These are phyloP conservation scores for Alternaria solani DNA, from an alignment of 2,329 filamentous ascomycete species.

Conservation along the genomic window DNA sequence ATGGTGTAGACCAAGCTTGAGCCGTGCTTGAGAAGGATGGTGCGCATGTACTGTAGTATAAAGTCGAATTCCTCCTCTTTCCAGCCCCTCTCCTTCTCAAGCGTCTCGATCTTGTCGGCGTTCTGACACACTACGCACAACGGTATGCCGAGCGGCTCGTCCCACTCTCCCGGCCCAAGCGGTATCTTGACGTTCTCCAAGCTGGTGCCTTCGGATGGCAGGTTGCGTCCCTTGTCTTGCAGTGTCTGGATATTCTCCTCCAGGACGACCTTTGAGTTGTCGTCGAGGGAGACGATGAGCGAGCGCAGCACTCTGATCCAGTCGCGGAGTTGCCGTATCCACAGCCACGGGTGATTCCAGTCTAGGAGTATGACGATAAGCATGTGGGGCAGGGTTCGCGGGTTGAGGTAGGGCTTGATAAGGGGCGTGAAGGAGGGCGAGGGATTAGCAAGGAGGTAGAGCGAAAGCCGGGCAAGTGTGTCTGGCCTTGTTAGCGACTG, in stretches of 20 bases:
- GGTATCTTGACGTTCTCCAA: conserved; percentile 66
- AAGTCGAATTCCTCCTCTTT: conserved; percentile 97
- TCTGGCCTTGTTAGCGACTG: conserved; percentile 61
- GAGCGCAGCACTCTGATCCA: conserved; percentile 87
- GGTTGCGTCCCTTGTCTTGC: conserved; percentile 64
- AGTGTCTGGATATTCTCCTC: conserved; percentile 84
- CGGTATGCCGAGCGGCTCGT: conserved; percentile 84
- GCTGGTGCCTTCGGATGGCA: conserved; percentile 38
- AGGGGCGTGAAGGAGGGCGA: conserved; percentile 83
- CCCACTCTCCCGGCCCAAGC: conserved; percentile 89
- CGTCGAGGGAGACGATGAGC: conserved; percentile 75
- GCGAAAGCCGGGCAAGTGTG: conserved; percentile 85
- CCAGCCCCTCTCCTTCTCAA: conserved; percentile 92
- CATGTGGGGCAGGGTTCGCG: conserved; percentile 83
- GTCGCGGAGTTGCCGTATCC: conserved; percentile 85
- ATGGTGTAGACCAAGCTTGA: conserved; percentile 65
- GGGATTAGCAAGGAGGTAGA: conserved; percentile 87
- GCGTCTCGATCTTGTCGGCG: conserved; percentile 86
- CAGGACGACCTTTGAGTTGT: conserved; percentile 81
- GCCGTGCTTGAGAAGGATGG: conserved; percentile 77
- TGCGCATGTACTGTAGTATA: conserved; percentile 90
- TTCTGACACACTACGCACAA: conserved; percentile 97
- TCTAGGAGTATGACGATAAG: conserved; percentile 90
- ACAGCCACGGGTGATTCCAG: conserved; percentile 93
- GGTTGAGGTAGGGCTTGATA: conserved; percentile 82